These are phyloP conservation scores for Chaetomium strumarium DNA, from an alignment of 2,329 filamentous ascomycete genomes.

Conservation along the genomic window DNA sequence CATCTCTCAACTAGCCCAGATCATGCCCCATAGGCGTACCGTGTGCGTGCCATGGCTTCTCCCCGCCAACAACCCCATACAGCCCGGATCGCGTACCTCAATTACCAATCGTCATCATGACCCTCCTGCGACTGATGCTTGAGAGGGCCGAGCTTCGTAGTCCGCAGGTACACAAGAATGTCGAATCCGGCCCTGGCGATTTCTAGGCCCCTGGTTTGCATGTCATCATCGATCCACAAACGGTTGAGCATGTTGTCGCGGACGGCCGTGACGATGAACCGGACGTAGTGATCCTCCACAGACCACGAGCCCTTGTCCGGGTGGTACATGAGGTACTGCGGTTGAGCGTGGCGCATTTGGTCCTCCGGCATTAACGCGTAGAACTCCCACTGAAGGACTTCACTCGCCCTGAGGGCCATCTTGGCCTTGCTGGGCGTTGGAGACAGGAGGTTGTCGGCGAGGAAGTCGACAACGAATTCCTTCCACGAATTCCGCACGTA, in stretches of 20 bases:
- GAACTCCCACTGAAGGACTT: constrained; percentile 32
- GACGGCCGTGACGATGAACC: constrained; percentile 35
- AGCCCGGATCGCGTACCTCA: too few relatives aligned
- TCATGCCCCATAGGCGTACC: too few relatives aligned
- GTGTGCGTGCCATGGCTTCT: too few relatives aligned
- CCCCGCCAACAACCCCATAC: too few relatives aligned
- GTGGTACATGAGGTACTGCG: constrained; percentile 32
- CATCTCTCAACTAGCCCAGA: too few relatives aligned
- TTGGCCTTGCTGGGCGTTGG: constrained; percentile 32
- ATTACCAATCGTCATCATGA: too few relatives aligned
- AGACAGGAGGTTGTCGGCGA: constrained; percentile 19
- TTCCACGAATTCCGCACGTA: constrained; percentile 33
- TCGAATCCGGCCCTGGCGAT: constrained; percentile 34
- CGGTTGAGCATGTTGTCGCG: constrained; percentile 31
- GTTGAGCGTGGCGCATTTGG: constrained; percentile 21
- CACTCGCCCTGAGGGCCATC: constrained; percentile 28
- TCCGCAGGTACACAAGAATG: constrained; percentile 33
- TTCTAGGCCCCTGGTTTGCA: constrained; percentile 29
- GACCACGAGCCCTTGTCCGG: constrained; percentile 34
- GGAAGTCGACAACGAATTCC: constrained; percentile 33
- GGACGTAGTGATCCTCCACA: constrained; percentile 34
- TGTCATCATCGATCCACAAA: constrained; percentile 31
- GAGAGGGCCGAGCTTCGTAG: constrained; percentile 19
- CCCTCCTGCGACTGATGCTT: constrained; percentile 27
- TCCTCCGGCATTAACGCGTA: too few relatives aligned